These are phyloP conservation scores for Flueggea neowawraea DNA, from an alignment of 441 rosid species.

Conservation along the genomic window DNA sequence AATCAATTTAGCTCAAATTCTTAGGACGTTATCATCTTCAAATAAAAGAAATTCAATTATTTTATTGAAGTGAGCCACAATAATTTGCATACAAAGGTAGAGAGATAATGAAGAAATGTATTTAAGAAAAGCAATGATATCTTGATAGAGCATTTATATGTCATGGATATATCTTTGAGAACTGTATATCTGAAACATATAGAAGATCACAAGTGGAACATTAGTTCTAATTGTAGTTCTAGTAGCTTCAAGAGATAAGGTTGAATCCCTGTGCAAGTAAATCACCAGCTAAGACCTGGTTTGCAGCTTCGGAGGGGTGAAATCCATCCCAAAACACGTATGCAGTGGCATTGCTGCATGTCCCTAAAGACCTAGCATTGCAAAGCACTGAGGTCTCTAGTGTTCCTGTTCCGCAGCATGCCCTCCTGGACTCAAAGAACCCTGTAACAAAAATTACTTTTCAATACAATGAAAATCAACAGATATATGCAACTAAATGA, in stretches of 20 bases:
- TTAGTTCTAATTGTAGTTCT: neutral
- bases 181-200: neutral
- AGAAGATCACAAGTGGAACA: neutral
- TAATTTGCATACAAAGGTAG: no score
- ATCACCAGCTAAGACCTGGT: conserved; percentile 61
- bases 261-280: conserved; percentile 71
- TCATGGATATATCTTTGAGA: neutral
- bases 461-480: conserved; percentile 5
- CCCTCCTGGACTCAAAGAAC: conserved; percentile 82
- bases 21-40: no score
- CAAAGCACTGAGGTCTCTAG: conserved; percentile 85
- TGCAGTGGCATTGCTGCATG: conserved; percentile 52
- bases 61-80: no score
- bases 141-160: no score
- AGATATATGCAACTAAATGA: neutral
- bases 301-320: conserved; percentile 94
- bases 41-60: no score
- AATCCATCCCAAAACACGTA: conserved; percentile 95
- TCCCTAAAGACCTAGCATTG: conserved; percentile 64
- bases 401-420: conserved; percentile 94
- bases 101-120: no score
- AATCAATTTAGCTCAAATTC: no score
- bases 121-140: no score
- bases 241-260: conserved; percentile 61
- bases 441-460: conserved; percentile 37